These are phyloP conservation scores for Paracorniculantispora psalliotae DNA, from an alignment of 2,329 filamentous ascomycete species.

Conservation along the genomic window DNA sequence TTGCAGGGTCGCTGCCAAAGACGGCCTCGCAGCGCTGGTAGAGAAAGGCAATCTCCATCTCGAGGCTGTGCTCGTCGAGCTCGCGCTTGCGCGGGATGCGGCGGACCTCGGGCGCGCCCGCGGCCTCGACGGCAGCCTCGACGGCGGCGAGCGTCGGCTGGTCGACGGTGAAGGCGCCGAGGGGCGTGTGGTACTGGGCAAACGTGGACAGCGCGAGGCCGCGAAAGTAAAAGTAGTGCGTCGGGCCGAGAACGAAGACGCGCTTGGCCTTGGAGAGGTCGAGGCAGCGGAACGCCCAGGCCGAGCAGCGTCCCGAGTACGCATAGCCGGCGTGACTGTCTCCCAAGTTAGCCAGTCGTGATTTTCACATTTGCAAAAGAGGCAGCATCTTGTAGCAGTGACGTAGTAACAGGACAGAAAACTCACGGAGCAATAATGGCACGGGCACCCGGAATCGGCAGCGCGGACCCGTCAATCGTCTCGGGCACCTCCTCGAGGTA, in stretches of 20 bases:
- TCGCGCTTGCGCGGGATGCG: slow-evolving; percentile 64
- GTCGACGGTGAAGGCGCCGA: slow-evolving; percentile 67
- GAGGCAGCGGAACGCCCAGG: slow-evolving; percentile 88
- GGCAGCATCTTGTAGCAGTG: too few species aligned
- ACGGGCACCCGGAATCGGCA: slow-evolving; percentile 72
- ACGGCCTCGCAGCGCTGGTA: slow-evolving; percentile 64
- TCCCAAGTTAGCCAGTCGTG: background rate
- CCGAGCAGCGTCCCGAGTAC: slow-evolving; percentile 87
- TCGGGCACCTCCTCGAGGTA: slow-evolving; percentile 70
- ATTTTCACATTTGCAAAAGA: too few species aligned
- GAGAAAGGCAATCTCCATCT: slow-evolving; percentile 95
- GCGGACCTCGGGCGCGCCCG: slow-evolving; percentile 38
- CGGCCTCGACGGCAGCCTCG: slow-evolving; percentile 23
- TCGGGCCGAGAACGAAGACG: slow-evolving; percentile 88
- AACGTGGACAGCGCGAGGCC: slow-evolving; percentile 74
- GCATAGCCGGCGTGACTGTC: slow-evolving; percentile 81
- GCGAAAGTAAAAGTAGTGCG: slow-evolving; percentile 77
- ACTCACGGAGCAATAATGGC: slow-evolving; percentile 90
- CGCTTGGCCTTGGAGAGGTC: slow-evolving; percentile 79
- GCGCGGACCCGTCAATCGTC: slow-evolving; percentile 48
- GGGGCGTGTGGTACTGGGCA: slow-evolving; percentile 65
- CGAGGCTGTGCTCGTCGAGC: slow-evolving; percentile 82
- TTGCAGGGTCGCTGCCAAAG: slow-evolving; percentile 41
- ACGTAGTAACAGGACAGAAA: background rate
- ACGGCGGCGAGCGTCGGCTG: slow-evolving; percentile 47